Evolutionary conservation across 139 green algal species (phyloP).

Genomic region (Choricystis sp.): DNA sequence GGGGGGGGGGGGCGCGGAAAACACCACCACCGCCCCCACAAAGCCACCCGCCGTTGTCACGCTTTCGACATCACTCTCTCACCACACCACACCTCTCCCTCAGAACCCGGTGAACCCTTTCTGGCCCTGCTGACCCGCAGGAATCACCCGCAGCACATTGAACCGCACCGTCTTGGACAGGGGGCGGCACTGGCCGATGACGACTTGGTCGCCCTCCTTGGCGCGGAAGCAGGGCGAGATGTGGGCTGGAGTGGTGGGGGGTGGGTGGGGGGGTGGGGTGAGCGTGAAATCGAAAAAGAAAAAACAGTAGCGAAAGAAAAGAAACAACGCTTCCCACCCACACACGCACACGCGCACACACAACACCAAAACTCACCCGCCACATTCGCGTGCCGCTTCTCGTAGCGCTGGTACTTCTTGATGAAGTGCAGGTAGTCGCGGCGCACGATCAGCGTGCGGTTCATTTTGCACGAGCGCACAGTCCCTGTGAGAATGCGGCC

Average conservation of each 20-base stretch:
- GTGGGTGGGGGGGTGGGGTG: no score
- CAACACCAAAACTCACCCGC: no score
- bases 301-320: no score
- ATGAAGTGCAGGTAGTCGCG: slow-evolving; percentile 97
- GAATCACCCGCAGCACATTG: slow-evolving; percentile 92
- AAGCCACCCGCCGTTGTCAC: no score
- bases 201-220: slow-evolving; percentile 85
- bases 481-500: slow-evolving; percentile 84
- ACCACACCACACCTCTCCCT: slow-evolving; percentile 3
- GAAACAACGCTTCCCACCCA: no score
- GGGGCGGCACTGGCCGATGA: slow-evolving; percentile 92
- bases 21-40: not conserved
- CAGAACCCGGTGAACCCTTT: slow-evolving; percentile 58
- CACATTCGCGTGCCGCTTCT: slow-evolving; percentile 97
- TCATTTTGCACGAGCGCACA: slow-evolving; percentile 80
- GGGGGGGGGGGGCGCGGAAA: not conserved
- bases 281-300: no score
- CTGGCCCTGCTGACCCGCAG: slow-evolving; percentile 49
- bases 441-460: slow-evolving; percentile 87
- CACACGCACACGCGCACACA: no score
- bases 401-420: slow-evolving; percentile 96
- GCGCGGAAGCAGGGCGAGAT: slow-evolving; percentile 89
- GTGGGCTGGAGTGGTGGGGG: no score
- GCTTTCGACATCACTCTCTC: no score
- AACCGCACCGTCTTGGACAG: slow-evolving; percentile 98